Evolutionary conservation across 164 flowering plant genomes (phyloP), one percentile per base, ranked within the genome.

Genomic region (Kalanchoe fedtschenkoi): DNA sequence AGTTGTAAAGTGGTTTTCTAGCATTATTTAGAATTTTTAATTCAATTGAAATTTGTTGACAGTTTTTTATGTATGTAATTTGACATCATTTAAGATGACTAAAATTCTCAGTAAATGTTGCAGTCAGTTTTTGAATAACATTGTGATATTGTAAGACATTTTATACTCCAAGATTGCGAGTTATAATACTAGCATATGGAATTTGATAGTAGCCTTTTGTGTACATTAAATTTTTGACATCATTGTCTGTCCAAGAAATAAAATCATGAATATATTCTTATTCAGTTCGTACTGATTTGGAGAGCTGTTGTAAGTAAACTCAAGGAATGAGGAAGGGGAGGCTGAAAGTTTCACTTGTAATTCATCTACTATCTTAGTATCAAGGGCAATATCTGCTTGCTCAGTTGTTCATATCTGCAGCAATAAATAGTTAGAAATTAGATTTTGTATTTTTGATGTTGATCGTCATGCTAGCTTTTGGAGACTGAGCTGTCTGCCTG

Each of bases 381-480:
- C 74, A 76, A 15, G 75, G 56, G 74, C 70, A 69, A 80, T 78
- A 67, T 77, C 81, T 22, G 75, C 72, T 44, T 62, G 21, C 65
- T 21, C 3, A 29, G 15, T 64, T 77, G 10, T 70, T 74, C 6
- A 34, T 17, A 44, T 60, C 62, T 0, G 64, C 70, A 17, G 63
- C 74, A 22, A 42, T 44, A 21, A 60, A 59, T 70, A 61, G 69
- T 62, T 83, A 64, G 81, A 79, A 60, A 67, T 81, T 71, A 55
- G 70, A 34, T 81, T 85, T 75, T 69, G 80, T 34, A 72, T 74
- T 53, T 57, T 54, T 19, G 68, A 76, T 33, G 80, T 71, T 64
- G 75, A 78, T 57, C 65, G 75, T 61, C 78, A 80, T 70, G 78
- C 77, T 44, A 73, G 68, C 55, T 76, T 84, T 65, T 68, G 81